Evolutionary conservation across 805 yeast species (phyloP), one percentile per base, ranked within the genome.

Genomic region (Candida cerambycidarum): DNA sequence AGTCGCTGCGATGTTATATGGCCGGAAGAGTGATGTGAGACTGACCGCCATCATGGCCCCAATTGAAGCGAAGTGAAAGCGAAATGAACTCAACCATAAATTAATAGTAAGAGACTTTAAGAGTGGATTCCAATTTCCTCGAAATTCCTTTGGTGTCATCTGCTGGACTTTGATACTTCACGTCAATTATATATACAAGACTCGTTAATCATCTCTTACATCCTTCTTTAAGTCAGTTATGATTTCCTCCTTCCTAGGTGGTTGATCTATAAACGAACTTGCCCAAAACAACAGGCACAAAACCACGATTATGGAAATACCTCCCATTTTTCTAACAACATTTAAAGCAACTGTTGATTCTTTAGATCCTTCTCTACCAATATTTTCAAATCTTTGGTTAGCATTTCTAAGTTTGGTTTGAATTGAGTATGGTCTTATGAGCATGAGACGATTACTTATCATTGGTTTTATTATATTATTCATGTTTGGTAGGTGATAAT

Each of bases 351-450:
- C 54, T 39, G 57, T 51, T 3, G 71, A 58, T 34, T 59, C 69
- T 30, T 41, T 42, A 3, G 68, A 50, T 23, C 57, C 58, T 37
- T 66, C 73, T 37, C 62, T 64, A 4, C 65, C 69, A 14, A 69
- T 56, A 31, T 54, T 56, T 41, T 64, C 57, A 14, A 67, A 47
- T 29, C 50, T 46, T 34, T 45, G 42, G 42, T 64, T 63, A 36
- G 58, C 46, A 12, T 51, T 43, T 32, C 51, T 46, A 30, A 57
- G 47, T 40, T 49, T 56, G 17, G 48, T 30, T 33, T 47, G 47
- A 13, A 57, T 42, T 3, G 59, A 44, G 36, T 38, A 38, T 4
- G 19, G 15, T 17, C 41, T 38, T 14, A 13, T 21, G 8, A 21
- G 23, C 8, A 21, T 5, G 8, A 21, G 5, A 21, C 23, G 23